These are phyloP conservation scores for Oryza officinalis DNA, from an alignment of 176 grass and related monocot genomes.

Conservation along the genomic window DNA sequence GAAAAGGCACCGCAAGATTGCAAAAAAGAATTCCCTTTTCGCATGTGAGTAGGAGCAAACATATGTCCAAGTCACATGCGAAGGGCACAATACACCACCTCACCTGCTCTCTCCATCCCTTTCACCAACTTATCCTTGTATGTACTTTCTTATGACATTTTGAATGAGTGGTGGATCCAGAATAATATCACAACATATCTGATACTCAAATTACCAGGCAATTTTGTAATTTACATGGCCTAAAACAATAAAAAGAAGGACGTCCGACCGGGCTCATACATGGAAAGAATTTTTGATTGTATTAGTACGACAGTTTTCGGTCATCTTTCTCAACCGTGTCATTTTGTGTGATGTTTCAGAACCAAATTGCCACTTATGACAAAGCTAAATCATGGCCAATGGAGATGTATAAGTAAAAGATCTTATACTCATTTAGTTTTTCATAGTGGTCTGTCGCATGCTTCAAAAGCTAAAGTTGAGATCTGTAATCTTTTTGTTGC, in stretches of 20 bases:
- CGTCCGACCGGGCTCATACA: background rate
- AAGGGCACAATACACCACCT: slow-evolving; percentile 25
- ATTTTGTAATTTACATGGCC: background rate
- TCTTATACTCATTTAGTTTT: background rate
- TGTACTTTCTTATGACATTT: background rate
- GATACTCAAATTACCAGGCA: too few species aligned
- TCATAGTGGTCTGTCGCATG: slow-evolving; percentile 26
- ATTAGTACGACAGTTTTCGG: background rate
- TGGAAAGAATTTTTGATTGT: background rate
- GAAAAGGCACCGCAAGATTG: slow-evolving; percentile 19
- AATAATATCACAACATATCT: background rate
- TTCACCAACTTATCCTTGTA: slow-evolving; percentile 1
- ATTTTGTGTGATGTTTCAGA: background rate
- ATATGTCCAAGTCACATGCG: slow-evolving; percentile 36
- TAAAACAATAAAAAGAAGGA: background rate
- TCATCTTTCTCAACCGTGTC: background rate
- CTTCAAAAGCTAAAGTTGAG: slow-evolving; percentile 52
- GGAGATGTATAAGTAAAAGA: background rate
- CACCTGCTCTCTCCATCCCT: slow-evolving; percentile 2
- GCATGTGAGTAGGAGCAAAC: slow-evolving; percentile 42
- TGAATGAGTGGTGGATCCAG: background rate
- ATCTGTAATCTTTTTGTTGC: slow-evolving; percentile 21
- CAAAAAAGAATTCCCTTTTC: slow-evolving; percentile 38
- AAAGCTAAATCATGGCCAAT: slow-evolving; percentile 31
- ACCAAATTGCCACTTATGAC: background rate